Evolutionary conservation across 768 basidiomycete genomes (phyloP).

Genomic region (Postia placenta): DNA sequence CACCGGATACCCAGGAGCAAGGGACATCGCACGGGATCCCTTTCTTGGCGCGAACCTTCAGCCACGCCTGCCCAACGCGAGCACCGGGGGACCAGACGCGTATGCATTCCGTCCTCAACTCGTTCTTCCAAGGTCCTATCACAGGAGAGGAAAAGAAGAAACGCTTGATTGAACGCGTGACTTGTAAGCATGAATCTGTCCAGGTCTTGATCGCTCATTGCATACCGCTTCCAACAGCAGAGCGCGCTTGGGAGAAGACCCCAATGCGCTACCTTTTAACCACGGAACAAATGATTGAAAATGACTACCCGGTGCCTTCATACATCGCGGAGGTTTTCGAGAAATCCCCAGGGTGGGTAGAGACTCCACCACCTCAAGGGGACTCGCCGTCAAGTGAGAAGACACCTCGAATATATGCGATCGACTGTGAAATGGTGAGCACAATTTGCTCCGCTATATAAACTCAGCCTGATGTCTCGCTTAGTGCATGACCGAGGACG

Average conservation of each 20-base stretch:
- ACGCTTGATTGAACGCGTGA: slow-evolving; percentile 40
- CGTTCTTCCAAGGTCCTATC: slow-evolving; percentile 79
- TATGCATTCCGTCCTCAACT: slow-evolving; percentile 80
- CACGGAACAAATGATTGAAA: slow-evolving; percentile 85
- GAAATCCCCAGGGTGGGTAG: slow-evolving; percentile 69
- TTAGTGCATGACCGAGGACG: slow-evolving; percentile 85
- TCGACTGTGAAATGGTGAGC: slow-evolving; percentile 96
- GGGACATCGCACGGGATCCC: slow-evolving; percentile 33
- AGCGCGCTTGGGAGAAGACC: slow-evolving; percentile 53
- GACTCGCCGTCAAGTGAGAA: slow-evolving; percentile 26
- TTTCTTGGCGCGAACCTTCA: slow-evolving; percentile 77
- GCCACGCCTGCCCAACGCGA: slow-evolving; percentile 88
- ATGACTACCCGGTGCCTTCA: slow-evolving; percentile 86
- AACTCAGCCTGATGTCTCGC: background rate
- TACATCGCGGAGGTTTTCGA: slow-evolving; percentile 73
- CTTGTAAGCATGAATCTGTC: slow-evolving; percentile 26
- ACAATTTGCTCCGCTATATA: background rate
- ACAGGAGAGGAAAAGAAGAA: slow-evolving; percentile 75
- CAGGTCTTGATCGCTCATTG: background rate
- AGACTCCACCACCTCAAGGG: slow-evolving; percentile 53
- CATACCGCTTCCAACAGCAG: slow-evolving; percentile 34
- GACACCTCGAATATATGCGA: slow-evolving; percentile 57
- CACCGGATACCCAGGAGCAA: slow-evolving; percentile 26
- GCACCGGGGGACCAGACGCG: slow-evolving; percentile 84
- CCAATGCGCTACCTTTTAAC: slow-evolving; percentile 71